phyloP scores from a whole-genome alignment of 2,329 filamentous ascomycete genomes.

The Tolypocladium ophioglossoides region DNA sequence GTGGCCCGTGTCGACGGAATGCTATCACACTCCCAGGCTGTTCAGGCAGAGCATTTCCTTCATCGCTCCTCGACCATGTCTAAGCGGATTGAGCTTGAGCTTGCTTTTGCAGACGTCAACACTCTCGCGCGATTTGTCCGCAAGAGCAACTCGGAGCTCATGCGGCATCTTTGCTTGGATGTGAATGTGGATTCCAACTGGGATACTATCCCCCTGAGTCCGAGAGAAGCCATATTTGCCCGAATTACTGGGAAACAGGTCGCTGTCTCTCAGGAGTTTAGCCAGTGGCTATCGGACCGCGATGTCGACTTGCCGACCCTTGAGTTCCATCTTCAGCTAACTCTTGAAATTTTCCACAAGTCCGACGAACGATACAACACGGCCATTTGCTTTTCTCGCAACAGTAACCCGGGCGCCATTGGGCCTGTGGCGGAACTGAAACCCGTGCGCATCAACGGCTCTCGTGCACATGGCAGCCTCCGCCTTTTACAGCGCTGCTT shows the following conservation, averaged over 20 bases:
- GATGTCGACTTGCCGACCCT: constrained; percentile 14
- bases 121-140: constrained; percentile 13
- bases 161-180: constrained; percentile 22
- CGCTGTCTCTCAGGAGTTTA: constrained; percentile 11
- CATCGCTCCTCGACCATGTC: constrained; percentile 14
- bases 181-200: constrained; percentile 21
- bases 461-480: constrained; percentile 1
- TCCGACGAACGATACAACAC: constrained; percentile 4
- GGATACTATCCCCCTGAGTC: constrained; percentile 16
- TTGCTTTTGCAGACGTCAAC: constrained; percentile 15
- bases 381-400: neutral
- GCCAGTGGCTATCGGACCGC: constrained; percentile 11
- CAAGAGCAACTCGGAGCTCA: constrained; percentile 18
- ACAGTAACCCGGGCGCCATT: neutral
- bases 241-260: constrained; percentile 17
- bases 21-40: constrained; percentile 16
- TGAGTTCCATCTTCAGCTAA: constrained; percentile 17
- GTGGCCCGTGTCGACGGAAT: constrained; percentile 16
- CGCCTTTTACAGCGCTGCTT: constrained; percentile 5
- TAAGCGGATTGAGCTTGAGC: constrained; percentile 20
- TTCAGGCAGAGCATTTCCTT: constrained; percentile 22
- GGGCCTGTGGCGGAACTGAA: constrained; percentile 4
- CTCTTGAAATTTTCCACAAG: constrained; percentile 8
- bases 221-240: constrained; percentile 17
- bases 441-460: neutral